phyloP scores from a whole-genome alignment of 1,284 basidiomycete species.

The Naganishia sp. region DNA sequence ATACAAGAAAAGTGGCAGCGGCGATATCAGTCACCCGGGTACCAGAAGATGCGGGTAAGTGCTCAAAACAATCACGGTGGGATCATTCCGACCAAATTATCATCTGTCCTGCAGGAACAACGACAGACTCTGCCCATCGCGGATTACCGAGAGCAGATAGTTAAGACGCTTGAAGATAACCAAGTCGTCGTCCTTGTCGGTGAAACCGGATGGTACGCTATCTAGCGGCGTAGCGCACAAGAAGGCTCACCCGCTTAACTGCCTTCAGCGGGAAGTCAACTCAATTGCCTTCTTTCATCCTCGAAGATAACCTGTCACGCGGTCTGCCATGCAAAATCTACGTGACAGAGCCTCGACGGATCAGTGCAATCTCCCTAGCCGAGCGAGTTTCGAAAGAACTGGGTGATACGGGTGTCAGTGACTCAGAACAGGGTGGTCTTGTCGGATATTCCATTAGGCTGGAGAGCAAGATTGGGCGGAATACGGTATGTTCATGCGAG shows the following conservation, averaged over 20 bases:
- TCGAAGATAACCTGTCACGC: conserved; percentile 82
- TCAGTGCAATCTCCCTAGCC: conserved; percentile 95
- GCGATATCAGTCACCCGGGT: conserved; percentile 65
- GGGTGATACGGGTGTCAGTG: conserved; percentile 67
- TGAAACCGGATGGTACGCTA: conserved; percentile 86
- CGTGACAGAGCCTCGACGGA: conserved; percentile 94
- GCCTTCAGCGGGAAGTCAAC: conserved; percentile 89
- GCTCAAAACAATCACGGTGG: not conserved
- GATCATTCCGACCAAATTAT: not conserved
- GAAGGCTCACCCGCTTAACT: not conserved
- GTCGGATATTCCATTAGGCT: conserved; percentile 95
- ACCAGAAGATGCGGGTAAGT: conserved; percentile 65
- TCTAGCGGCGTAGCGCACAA: conserved; percentile 6
- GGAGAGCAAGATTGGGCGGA: conserved; percentile 80
- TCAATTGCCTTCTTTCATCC: conserved; percentile 90
- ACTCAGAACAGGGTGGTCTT: conserved; percentile 56
- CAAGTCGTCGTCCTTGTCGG: conserved; percentile 93
- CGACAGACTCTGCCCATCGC: conserved; percentile 85
- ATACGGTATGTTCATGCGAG: conserved; percentile 58
- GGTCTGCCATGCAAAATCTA: conserved; percentile 88
- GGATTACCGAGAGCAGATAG: conserved; percentile 73
- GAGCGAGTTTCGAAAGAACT: conserved; percentile 93
- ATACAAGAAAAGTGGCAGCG: conserved; percentile 64
- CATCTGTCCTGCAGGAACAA: conserved; percentile 57
- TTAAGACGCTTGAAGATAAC: conserved; percentile 69